phyloP scores from a whole-genome alignment of 495 filamentous ascomycete species.

The Pseudoneurospora amorphoporcata region DNA sequence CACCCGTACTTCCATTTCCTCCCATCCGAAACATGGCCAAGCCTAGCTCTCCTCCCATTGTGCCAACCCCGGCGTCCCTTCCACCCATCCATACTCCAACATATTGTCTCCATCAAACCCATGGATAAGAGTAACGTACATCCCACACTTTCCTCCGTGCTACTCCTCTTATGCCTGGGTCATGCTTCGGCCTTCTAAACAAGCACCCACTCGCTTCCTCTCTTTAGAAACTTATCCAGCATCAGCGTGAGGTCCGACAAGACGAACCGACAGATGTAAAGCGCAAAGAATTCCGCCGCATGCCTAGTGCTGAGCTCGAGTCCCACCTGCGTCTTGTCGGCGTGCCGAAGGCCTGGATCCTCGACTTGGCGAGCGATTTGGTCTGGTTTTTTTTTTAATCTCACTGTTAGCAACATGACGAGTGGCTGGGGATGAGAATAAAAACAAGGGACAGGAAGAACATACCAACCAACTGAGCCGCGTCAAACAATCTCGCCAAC shows the following conservation, averaged over 20 bases:
- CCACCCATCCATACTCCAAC: not conserved
- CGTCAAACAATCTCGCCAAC: conserved; percentile 86
- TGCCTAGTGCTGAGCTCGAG: conserved; percentile 87
- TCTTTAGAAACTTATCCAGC: conserved; percentile 94
- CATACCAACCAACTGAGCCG: conserved; percentile 86
- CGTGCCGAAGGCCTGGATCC: conserved; percentile 76
- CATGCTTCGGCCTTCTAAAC: conserved; percentile 24
- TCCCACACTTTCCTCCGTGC: not conserved
- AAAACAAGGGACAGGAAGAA: conserved; percentile 7
- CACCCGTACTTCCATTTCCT: not conserved
- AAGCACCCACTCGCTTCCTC: conserved; percentile 86
- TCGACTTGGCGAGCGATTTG: conserved; percentile 94
- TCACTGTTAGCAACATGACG: conserved; percentile 5
- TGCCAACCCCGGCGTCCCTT: not conserved
- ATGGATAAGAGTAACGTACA: not conserved
- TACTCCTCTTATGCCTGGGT: not conserved
- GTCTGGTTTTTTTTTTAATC: conserved; percentile 42
- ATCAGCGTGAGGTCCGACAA: conserved; percentile 74
- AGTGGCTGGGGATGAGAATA: conserved; percentile 3
- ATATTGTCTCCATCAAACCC: not conserved
- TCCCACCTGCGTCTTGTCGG: conserved; percentile 76
- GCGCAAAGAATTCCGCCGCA: conserved; percentile 95
- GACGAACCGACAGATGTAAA: conserved; percentile 92
- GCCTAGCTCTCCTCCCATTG: not conserved
- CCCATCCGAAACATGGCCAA: not conserved